Evolutionary conservation across 2,329 filamentous ascomycete species (phyloP).

Genomic region (Endocalyx cinctus): DNA sequence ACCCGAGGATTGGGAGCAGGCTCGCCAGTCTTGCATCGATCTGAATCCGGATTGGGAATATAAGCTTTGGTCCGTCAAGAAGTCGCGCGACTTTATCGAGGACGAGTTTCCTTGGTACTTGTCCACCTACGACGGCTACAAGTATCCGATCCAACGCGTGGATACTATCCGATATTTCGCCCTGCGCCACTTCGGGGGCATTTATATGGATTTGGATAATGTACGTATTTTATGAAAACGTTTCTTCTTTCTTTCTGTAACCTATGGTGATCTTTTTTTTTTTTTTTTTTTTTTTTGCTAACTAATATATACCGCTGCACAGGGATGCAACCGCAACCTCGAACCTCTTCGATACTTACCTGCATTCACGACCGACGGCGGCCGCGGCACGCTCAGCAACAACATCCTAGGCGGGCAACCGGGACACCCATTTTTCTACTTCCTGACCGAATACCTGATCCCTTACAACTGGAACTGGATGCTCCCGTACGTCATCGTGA

Average conservation of each 20-base stretch:
- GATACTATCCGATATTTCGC: slow-evolving; percentile 79
- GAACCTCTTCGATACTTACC: slow-evolving; percentile 63
- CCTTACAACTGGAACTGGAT: slow-evolving; percentile 64
- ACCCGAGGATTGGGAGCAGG: slow-evolving; percentile 20
- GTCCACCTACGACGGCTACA: slow-evolving; percentile 68
- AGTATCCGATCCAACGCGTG: slow-evolving; percentile 70
- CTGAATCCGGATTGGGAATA: slow-evolving; percentile 22
- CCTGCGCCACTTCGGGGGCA: slow-evolving; percentile 70
- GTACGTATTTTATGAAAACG: slow-evolving; percentile 6
- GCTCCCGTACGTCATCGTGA: slow-evolving; percentile 70
- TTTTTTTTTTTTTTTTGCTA: neutral
- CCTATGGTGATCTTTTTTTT: neutral
- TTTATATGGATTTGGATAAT: slow-evolving; percentile 73
- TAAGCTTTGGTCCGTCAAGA: slow-evolving; percentile 69
- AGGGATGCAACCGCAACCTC: slow-evolving; percentile 65
- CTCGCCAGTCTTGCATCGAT: slow-evolving; percentile 19
- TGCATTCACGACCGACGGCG: slow-evolving; percentile 56
- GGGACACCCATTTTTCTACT: slow-evolving; percentile 65
- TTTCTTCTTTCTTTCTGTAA: neutral
- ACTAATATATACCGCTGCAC: neutral
- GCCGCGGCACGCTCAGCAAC: slow-evolving; percentile 40
- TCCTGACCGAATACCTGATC: slow-evolving; percentile 59
- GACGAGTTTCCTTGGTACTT: slow-evolving; percentile 75
- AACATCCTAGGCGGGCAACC: slow-evolving; percentile 66
- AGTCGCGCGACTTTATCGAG: slow-evolving; percentile 66